A percentile compares a stretch with the other conserved stretches of the same genome.
Conservation (phyloP, 257 asterid genomes). For the Lavandula angustifolia region DNA sequence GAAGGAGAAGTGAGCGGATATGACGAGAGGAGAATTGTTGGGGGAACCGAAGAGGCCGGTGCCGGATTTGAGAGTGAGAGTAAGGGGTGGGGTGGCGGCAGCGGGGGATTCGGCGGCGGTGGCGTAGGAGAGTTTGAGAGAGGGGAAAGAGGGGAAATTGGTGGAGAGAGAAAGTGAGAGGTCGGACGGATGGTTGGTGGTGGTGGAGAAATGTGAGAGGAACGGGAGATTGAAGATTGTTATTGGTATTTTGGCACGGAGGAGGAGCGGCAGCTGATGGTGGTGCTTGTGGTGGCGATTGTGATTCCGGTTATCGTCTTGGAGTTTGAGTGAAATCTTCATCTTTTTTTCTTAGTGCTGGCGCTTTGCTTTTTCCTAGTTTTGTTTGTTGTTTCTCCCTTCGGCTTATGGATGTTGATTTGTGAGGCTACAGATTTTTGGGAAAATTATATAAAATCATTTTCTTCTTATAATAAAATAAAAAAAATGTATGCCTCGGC, state of each 20-base stretch:
- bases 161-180: conserved; percentile 81
- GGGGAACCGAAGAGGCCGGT: conserved; percentile 89
- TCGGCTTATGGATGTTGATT: neutral
- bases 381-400: neutral
- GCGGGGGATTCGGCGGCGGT: conserved; percentile 42
- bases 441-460: too few relatives aligned
- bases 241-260: conserved; percentile 82
- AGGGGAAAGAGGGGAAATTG: conserved; percentile 67
- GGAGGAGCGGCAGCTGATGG: conserved; percentile 56
- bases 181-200: conserved; percentile 78
- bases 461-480: too few relatives aligned
- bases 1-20: conserved; percentile 77
- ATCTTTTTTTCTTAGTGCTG: conserved; percentile 30
- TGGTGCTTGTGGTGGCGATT: conserved; percentile 30
- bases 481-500: too few relatives aligned
- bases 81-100: conserved; percentile 50
- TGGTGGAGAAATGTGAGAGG: conserved; percentile 79
- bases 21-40: conserved; percentile 63
- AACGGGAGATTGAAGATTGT: conserved; percentile 75
- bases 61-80: conserved; percentile 75
- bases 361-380: neutral
- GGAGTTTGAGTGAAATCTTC: conserved; percentile 75
- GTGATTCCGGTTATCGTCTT: conserved; percentile 38
- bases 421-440: conserved; percentile 23
- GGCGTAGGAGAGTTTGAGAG: conserved; percentile 72